Evolutionary conservation across 1,284 basidiomycete species (phyloP), one percentile per base, ranked within the genome.

Genomic region (Leucoagaricus sp.): DNA sequence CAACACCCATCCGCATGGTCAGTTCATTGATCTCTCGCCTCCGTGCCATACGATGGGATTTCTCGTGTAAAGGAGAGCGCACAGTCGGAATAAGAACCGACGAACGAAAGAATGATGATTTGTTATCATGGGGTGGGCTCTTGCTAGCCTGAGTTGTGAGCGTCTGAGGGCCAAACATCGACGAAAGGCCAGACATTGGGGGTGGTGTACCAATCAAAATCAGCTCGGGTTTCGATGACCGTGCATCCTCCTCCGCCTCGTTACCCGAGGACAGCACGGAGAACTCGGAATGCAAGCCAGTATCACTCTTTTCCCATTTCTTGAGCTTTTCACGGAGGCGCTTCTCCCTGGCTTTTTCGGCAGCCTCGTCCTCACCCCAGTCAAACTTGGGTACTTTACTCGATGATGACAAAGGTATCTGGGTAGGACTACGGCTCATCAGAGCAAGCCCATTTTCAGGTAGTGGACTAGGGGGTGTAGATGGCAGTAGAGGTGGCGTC

Each of bases 1-100:
- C 85, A 23, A 94, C 76, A 7, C 84, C 93, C 82, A 92, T 90
- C 23, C 87, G 81, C 77, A 91, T 86, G 0, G 84, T 86, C 42
- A 93, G 71, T 62, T 90, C 84, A 66, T 93, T 94, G 59, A 92
- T 83, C 61, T 91, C 85, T 55, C 84, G 76, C 53, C 92, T 79
- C 34, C 89, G 76, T 2, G 74, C 69, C 57, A 86, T 77, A 38
- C 92, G 81, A 59, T 78, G 82, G 12, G 74, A 71, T 44, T 77
- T 79, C 68, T 94, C 93, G 9, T 75, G 70, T 0, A 65, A 62
- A 15, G 75, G 66, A 25, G 87, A 85, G 10, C 93, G 82, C 6
- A 75, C 67, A 15, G 74, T 68, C 4, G 93, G 93, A 3, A 94
- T 82, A 28, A 94, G 67, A 15, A 91, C 76, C 1, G 89, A 84